Base-by-base conservation (phyloP, 2,329 filamentous ascomycete genomes). In the Nakataea oryzae region DNA sequence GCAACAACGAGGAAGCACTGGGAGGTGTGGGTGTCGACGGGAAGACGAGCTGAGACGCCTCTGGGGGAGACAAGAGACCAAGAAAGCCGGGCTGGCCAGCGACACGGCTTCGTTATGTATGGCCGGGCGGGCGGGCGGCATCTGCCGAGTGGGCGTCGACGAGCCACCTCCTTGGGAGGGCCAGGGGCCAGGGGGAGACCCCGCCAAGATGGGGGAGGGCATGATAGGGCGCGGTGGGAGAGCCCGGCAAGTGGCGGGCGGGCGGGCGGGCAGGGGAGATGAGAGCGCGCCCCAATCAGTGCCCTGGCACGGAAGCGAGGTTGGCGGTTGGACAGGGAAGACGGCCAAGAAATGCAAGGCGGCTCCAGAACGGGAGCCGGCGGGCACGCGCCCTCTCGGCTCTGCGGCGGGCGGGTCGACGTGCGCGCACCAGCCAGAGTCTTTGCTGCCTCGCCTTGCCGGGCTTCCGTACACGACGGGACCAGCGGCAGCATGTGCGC, bases 81-180 rank as follows among this genome's bases (percentile, higher is more conserved):
- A 50, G 8, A 50, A 50, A n/a, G 3, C 41, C 8, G 34, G 17
- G 7, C 3, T 7, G 41, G 21, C 41, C 41, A n/a, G 41, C 41
- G 21, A n/a, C 9, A 50, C 1, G 21, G 21, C 41, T n/a, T 50
- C 13, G 21, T 50, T 50, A n/a, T 50, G 41, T 50, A 50, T n/a
- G 1, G 21, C 2, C 41, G 7, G 41, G 21, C 8, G 8, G 30
- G 17, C 14, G 34, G 76, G 81, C 63, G 85, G 83, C 62, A 78
- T 82, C 64, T 86, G 89, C 76, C 88, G 82, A 73, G 71, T 88
- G 63, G 85, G 86, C 59, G 80, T 86, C 50, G 84, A 88, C 66
- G 84, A 84, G 69, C 88, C 87, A 72, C 85, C 86, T 32, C 87
- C 86, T 78, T 88, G 83, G 74, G 81, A 88, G 75, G 78, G 74